phyloP scores from a whole-genome alignment of 1,139 yeast genomes.

The Pneumocystis oryctolagi region DNA sequence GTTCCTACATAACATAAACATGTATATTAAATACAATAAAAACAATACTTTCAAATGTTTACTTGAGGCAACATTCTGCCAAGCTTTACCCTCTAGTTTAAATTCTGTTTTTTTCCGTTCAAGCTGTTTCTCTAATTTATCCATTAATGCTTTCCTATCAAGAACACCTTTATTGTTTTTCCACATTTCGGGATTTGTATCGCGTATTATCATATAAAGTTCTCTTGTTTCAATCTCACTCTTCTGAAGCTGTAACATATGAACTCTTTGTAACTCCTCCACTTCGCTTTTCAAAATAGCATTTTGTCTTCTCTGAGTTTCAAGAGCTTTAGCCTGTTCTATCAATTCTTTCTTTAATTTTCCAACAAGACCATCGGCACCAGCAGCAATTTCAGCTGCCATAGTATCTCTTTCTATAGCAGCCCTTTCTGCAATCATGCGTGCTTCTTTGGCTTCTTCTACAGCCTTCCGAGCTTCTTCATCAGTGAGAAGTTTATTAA shows the following conservation, averaged over 20 bases:
- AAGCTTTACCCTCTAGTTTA: constrained; percentile 36
- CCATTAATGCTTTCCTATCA: constrained; percentile 24
- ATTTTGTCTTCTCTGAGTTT: constrained; percentile 52
- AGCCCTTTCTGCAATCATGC: constrained; percentile 61
- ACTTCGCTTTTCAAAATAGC: constrained; percentile 51
- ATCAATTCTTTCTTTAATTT: constrained; percentile 51
- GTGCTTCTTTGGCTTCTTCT: constrained; percentile 52
- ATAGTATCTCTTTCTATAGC: constrained; percentile 74
- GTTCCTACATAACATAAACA: constrained; percentile 44
- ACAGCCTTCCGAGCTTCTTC: constrained; percentile 75
- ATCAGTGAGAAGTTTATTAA: constrained; percentile 73
- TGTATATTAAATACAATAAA: background rate
- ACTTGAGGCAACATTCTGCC: constrained; percentile 32
- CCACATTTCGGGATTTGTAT: constrained; percentile 22
- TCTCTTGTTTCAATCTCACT: constrained; percentile 84
- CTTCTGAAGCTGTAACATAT: constrained; percentile 63
- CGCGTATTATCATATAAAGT: constrained; percentile 50
- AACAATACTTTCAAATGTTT: background rate
- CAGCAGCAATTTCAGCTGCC: constrained; percentile 56
- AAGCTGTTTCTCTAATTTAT: constrained; percentile 35
- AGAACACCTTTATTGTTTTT: constrained; percentile 21
- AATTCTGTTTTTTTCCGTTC: constrained; percentile 49
- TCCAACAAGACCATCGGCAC: constrained; percentile 74
- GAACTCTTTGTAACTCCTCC: constrained; percentile 51
- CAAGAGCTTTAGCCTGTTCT: constrained; percentile 57